Base-by-base conservation (phyloP, 306 rosid species). In the Chamaecrista fasciculata region DNA sequence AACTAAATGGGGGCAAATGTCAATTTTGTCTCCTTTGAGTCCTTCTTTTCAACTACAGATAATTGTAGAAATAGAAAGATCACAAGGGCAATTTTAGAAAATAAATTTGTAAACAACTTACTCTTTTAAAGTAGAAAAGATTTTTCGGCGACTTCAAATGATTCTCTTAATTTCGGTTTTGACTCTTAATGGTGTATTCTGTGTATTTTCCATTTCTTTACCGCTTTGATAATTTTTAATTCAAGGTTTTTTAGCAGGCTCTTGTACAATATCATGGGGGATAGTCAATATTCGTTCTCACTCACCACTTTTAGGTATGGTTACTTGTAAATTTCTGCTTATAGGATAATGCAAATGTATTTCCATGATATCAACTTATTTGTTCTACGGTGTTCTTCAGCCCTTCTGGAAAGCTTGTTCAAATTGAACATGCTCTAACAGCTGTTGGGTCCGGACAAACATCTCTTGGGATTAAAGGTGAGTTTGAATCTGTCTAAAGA, bases 381-480 rank as follows among this genome's bases (percentile, higher is more conserved):
- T 66, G 23, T 81, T 70, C 47, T 73, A 73, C 51, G 25, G n/a
- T 59, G 19, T 73, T 55, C 46, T 66, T 73, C 87, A 90, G 99
- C 63, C 97, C 99, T 76, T 91, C 97, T 11, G 96, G 99, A 26
- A 91, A 94, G 86, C 92, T 94, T 25, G 99, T 89, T 71, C 97
- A 91, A 89, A 94, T 94, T 86, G 99, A 94, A 53, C 99, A 94
- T 83, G 97, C 97, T 25, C 81, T 94, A 79, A 94, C 99, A 6
- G 95, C 96, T 26, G 96, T 91, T 49, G 99, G 95, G 15, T 94
- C 99, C 34, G 97, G 97, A 61, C 99, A 94, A 81, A 94, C 97
- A 8, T 94, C 99, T 47, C 85, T 94, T 16, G 99, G 99, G 21
- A 94, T 94, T 78, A 94, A 91, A 83, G 99, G 99, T 94, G 62